Evolutionary conservation across 1,284 basidiomycete genomes (phyloP).

Genomic region (Inonotus hispidus): DNA sequence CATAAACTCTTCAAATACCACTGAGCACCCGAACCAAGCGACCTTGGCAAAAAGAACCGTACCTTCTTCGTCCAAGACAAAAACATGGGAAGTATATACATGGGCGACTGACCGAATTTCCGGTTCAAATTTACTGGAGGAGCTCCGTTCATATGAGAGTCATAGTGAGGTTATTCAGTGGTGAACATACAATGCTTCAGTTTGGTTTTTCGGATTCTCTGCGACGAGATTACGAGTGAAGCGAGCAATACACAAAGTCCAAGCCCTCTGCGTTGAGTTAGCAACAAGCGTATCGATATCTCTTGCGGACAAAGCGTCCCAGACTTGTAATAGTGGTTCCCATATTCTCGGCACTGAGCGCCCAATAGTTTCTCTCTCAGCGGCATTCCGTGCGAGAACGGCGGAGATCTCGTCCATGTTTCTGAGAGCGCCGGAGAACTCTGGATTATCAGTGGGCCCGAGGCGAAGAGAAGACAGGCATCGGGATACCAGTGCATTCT

Average conservation of each 20-base stretch:
- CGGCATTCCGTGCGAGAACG: conserved; percentile 1
- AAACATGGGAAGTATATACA: conserved; percentile 65
- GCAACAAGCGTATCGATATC: background rate
- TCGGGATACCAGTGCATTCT: background rate
- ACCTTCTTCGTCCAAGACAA: conserved; percentile 51
- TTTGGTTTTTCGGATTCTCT: conserved; percentile 59
- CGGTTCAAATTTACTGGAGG: conserved; percentile 44
- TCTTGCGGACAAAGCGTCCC: conserved; percentile 3
- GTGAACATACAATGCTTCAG: conserved; percentile 54
- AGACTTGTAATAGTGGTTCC: conserved; percentile 5
- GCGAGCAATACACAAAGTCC: conserved; percentile 45
- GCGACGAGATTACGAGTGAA: conserved; percentile 77
- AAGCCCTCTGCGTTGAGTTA: conserved; percentile 2
- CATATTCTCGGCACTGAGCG: conserved; percentile 10
- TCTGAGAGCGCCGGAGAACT: background rate
- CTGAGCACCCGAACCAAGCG: conserved; percentile 3
- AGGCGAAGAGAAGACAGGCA: background rate
- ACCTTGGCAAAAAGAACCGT: conserved; percentile 21
- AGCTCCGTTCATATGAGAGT: background rate
- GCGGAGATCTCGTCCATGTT: conserved; percentile 7
- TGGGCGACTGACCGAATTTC: conserved; percentile 54
- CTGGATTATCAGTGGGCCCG: background rate
- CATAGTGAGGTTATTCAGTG: background rate
- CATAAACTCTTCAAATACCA: conserved; percentile 40
- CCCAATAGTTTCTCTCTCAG: conserved; percentile 9